These are phyloP conservation scores for Barbatosphaeria neglecta DNA, from an alignment of 495 filamentous ascomycete species.

Conservation along the genomic window DNA sequence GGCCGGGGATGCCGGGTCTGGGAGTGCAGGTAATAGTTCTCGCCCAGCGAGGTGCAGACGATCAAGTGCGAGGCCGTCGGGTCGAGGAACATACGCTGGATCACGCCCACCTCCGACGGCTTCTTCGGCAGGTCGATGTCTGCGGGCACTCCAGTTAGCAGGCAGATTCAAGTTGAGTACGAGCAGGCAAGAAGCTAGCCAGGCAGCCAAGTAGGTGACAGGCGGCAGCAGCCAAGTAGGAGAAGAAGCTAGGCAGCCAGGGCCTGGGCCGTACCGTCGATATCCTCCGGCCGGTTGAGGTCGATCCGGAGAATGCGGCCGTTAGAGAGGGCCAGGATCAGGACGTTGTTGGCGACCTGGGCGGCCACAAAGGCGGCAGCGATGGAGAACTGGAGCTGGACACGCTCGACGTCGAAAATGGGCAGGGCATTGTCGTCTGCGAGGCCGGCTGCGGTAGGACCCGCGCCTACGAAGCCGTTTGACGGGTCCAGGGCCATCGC, in stretches of 20 bases:
- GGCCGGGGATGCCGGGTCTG: constrained; percentile 80
- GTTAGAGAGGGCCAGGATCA: constrained; percentile 79
- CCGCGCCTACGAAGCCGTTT: constrained; percentile 39
- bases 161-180: no score
- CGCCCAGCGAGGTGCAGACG: constrained; percentile 78
- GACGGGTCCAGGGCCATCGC: constrained; percentile 36
- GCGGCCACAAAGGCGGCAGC: constrained; percentile 91
- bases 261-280: constrained; percentile 57
- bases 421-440: constrained; percentile 51
- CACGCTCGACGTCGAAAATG: constrained; percentile 86
- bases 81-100: constrained; percentile 91
- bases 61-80: constrained; percentile 91
- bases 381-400: constrained; percentile 83
- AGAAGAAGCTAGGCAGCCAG: background rate
- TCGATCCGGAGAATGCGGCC: constrained; percentile 88
- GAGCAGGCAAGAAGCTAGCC: background rate
- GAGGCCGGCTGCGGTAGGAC: constrained; percentile 43
- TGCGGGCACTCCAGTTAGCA: no score
- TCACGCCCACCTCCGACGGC: constrained; percentile 76
- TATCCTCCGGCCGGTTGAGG: constrained; percentile 82
- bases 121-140: constrained; percentile 97
- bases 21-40: constrained; percentile 96
- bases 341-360: constrained; percentile 93
- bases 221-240: background rate
- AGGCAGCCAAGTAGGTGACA: constrained; percentile 1